Base-by-base conservation (phyloP, 2,329 filamentous ascomycete genomes). In the Falciphora oryzae region DNA sequence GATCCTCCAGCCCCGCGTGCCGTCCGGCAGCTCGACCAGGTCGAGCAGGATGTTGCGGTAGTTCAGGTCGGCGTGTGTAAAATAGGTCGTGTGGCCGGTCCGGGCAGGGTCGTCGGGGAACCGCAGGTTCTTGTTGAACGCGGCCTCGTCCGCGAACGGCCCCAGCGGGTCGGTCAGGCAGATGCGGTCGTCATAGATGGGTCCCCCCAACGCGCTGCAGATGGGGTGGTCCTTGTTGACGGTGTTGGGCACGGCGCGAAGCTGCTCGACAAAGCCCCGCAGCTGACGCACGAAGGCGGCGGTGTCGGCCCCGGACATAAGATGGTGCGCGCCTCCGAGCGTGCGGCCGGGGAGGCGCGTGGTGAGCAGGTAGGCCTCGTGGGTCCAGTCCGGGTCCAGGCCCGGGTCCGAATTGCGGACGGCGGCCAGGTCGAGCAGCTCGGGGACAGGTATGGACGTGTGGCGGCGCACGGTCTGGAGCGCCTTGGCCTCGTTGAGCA, bases 61-160 rank as follows among this genome's bases (percentile, higher is more conserved):
- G 58, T 74, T 75, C 7, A 77, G 69, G 61, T 76, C 73, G 1
- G 72, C 73, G 63, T 75, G 73, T 4, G 74, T 74, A 32, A 76
- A 76, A 8, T 74, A 67, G 22, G 73, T 71, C 28, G 65, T 65
- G 63, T 75, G 72, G 14, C 71, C 70, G 3, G 69, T 68, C 2
- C 72, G 70, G 59, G 64, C 64, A 13, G 74, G 70, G 2, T 77
- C 71, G 53, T 77, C 71, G 5, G 72, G 62, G 57, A 70, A 72
- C 27, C 69, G 65, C 22, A 76, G 60, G 7, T 66, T n/a, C 62
- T 74, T 68, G 65, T 71, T 75, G 64, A 77, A 77, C 14, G 70
- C 65, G 14, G 67, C 69, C 65, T 75, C 73, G n/a, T 74, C 69
- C n/a, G 60, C 27, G 28, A 73, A 75, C 0, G 73, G 73, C 1